Conservation (phyloP, 2,329 filamentous ascomycete genomes). For the Neonectria punicea region DNA sequence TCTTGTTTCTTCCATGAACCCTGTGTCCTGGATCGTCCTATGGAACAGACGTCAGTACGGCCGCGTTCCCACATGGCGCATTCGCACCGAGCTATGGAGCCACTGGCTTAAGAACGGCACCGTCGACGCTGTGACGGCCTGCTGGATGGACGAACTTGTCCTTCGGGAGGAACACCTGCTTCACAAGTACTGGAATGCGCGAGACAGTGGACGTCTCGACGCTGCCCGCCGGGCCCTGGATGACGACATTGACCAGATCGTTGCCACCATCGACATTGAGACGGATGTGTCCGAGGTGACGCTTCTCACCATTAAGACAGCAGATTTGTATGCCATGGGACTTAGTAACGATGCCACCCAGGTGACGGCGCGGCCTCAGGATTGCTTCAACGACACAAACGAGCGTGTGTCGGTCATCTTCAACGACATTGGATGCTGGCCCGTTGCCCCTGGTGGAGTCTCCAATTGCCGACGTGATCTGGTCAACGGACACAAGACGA, state of each 20-base stretch:
- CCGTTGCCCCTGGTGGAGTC: slow-evolving; percentile 31
- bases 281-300: slow-evolving; percentile 31
- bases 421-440: slow-evolving; percentile 36
- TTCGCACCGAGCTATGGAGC: slow-evolving; percentile 33
- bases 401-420: slow-evolving; percentile 31
- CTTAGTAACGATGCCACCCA: slow-evolving; percentile 34
- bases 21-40: slow-evolving; percentile 12
- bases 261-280: slow-evolving; percentile 31
- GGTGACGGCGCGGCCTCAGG: slow-evolving; percentile 28
- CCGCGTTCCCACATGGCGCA: slow-evolving; percentile 30
- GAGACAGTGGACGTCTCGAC: slow-evolving; percentile 24
- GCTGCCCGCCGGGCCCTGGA: slow-evolving; percentile 21
- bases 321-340: slow-evolving; percentile 35
- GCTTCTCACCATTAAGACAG: slow-evolving; percentile 28
- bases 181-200: slow-evolving; percentile 25
- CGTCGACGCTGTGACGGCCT: slow-evolving; percentile 31
- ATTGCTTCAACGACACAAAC: slow-evolving; percentile 30
- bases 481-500: slow-evolving; percentile 35
- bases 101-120: slow-evolving; percentile 25
- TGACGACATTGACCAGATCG: slow-evolving; percentile 29
- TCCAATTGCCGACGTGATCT: slow-evolving; percentile 35
- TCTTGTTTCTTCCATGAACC: slow-evolving; percentile 17
- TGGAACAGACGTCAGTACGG: slow-evolving; percentile 30
- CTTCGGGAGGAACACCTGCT: slow-evolving; percentile 31
- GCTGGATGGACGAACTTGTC: slow-evolving; percentile 33